These are phyloP conservation scores for Quambalaria eucalypti DNA, from an alignment of 1,284 basidiomycete species.

Conservation along the genomic window DNA sequence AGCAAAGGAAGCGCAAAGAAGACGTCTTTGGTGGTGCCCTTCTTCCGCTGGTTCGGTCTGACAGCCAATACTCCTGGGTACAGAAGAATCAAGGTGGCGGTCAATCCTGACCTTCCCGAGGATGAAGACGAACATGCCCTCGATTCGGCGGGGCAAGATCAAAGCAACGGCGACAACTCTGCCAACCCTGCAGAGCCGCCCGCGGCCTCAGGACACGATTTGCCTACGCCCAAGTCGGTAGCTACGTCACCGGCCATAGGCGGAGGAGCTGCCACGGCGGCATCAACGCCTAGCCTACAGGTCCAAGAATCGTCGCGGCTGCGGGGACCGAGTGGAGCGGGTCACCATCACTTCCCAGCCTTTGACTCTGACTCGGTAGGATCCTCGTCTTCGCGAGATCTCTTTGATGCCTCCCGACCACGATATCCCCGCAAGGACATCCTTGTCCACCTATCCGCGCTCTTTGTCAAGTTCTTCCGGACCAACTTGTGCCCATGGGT, in stretches of 20 bases:
- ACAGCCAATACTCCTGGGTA: conserved; percentile 40
- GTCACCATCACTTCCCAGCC: background rate
- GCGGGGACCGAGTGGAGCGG: background rate
- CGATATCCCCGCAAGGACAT: conserved; percentile 27
- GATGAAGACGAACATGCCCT: background rate
- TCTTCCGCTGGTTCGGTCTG: conserved; percentile 39
- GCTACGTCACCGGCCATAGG: too few species aligned
- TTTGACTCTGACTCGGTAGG: conserved; percentile 3
- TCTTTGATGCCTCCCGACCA: conserved; percentile 32
- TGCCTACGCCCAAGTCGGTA: too few species aligned
- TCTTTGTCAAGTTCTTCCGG: conserved; percentile 29
- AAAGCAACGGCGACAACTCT: background rate
- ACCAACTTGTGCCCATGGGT: conserved; percentile 33
- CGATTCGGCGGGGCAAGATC: background rate
- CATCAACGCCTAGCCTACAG: too few species aligned
- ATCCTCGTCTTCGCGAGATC: conserved; percentile 25
- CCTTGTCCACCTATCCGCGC: conserved; percentile 21
- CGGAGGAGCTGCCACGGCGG: too few species aligned
- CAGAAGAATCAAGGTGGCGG: conserved; percentile 36
- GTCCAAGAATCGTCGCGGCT: too few species aligned
- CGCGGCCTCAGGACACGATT: too few species aligned
- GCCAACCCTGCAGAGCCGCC: too few species aligned
- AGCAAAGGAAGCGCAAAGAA: conserved; percentile 13
- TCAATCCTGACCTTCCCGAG: conserved; percentile 5
- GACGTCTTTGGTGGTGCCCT: conserved; percentile 19